Evolutionary conservation across 345 rosid genomes (phyloP), one percentile per base, ranked within the genome.

Genomic region (Pugionium dolabratum): DNA sequence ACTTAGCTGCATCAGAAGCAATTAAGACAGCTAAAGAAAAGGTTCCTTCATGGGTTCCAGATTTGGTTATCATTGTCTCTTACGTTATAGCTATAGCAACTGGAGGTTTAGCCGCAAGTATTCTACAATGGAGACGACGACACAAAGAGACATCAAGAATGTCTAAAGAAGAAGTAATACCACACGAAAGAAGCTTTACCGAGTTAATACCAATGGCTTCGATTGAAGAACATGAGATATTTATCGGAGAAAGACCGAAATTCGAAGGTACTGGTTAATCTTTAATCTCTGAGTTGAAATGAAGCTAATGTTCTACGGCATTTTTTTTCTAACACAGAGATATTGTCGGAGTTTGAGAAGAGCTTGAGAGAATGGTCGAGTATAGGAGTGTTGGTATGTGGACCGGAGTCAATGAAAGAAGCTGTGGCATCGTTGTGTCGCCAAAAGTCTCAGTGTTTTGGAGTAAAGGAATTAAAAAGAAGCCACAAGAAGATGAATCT

Each of bases 321-420:
- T 51, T 5, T 18, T 9, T 3, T 60, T 28, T 42, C 39, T 32
- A 18, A 46, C 55, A n/a, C 78, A 91, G 96, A 91, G 47, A 42
- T 84, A 32, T 79, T 88, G 45, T 72, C 67, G 44, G 74, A 75
- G 77, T 84, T 86, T 59, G 54, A 54, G 54, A 69, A 51, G 62
- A 86, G 79, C 71, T 54, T 66, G 18, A 78, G 77, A 35, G 91
- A 73, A 53, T 62, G 62, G 55, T 73, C 80, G 9, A 74, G 81
- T 46, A 53, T 79, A 2, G 94, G 91, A 76, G 90, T 88, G 7
- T 58, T 91, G 59, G 98, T 91, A 36, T 88, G 96, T 45, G 96
- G 96, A 76, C 98, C 94, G 6, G 89, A 81, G 75, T 51, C 78
- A 5, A 79, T 91, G 91, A 82, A 85, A 72, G 84, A 82, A 47